These are phyloP conservation scores for Pholiota microspora DNA, from an alignment of 768 basidiomycete species.

Conservation along the genomic window DNA sequence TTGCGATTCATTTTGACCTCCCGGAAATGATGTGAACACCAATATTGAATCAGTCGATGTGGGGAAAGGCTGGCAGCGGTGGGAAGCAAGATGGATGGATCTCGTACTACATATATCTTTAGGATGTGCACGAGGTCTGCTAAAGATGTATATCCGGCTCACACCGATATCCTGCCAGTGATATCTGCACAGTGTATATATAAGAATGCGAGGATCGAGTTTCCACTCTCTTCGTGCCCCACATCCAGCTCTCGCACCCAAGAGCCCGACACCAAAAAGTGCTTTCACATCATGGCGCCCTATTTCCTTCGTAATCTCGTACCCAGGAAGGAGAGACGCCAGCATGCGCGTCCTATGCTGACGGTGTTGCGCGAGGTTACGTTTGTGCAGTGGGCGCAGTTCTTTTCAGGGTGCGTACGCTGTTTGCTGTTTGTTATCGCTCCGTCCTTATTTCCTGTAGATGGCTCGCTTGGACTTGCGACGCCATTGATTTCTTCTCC, in stretches of 20 bases:
- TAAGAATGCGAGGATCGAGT: background rate
- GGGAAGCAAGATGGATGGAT: background rate
- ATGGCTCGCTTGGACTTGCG: constrained; percentile 29
- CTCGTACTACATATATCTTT: background rate
- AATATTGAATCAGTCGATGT: background rate
- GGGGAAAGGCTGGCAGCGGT: background rate
- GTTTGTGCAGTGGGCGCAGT: constrained; percentile 53
- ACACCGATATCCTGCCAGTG: background rate
- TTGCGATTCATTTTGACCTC: too few relatives aligned
- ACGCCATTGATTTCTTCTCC: constrained; percentile 28
- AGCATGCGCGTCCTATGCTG: constrained; percentile 36
- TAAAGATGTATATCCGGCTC: background rate
- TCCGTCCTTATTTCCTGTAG: too few relatives aligned
- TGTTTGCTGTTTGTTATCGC: background rate
- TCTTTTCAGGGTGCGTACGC: constrained; percentile 53
- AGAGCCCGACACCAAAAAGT: background rate
- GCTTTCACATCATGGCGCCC: constrained; percentile 39
- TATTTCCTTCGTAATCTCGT: constrained; percentile 48
- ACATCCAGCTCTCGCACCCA: background rate
- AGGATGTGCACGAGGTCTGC: background rate
- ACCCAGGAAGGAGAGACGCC: constrained; percentile 43
- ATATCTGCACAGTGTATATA: background rate
- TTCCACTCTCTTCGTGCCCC: background rate
- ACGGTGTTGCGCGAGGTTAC: constrained; percentile 41
- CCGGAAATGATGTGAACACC: too few relatives aligned